A percentile compares a stretch with the other conserved stretches of the same genome.
Conservation (phyloP, 1,284 basidiomycete genomes). For the Heterobasidion annosum region DNA sequence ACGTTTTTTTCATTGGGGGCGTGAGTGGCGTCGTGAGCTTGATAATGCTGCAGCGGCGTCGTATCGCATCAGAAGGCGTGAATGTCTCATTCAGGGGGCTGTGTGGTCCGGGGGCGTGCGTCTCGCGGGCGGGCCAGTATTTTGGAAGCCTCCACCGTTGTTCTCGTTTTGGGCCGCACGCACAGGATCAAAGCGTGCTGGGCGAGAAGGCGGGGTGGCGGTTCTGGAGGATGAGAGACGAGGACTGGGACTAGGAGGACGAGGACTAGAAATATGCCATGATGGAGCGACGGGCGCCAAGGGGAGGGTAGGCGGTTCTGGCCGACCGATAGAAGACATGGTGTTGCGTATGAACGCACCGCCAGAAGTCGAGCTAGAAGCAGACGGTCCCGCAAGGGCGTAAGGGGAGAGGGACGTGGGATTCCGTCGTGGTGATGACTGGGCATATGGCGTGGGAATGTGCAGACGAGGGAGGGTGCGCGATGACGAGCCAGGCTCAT, state of each 20-base stretch:
- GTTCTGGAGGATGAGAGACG: background rate
- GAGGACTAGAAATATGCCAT: conserved; percentile 8
- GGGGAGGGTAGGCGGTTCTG: background rate
- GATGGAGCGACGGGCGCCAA: background rate
- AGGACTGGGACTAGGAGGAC: background rate
- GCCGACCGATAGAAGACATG: background rate
- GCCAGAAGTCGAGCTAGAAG: conserved; percentile 7
- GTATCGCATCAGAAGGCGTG: background rate
- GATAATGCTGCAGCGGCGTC: background rate
- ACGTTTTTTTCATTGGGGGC: background rate
- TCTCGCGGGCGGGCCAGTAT: background rate
- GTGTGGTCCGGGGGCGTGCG: background rate
- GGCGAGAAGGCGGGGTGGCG: conserved; percentile 3
- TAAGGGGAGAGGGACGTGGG: background rate
- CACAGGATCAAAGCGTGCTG: conserved; percentile 12
- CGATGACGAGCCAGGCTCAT: background rate
- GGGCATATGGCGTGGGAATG: conserved; percentile 51
- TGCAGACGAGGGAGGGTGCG: conserved; percentile 15
- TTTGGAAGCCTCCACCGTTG: background rate
- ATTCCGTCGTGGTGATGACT: background rate
- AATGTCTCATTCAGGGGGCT: background rate
- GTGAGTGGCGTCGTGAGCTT: background rate
- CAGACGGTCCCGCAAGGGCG: background rate
- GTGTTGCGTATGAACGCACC: background rate
- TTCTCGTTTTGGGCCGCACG: conserved; percentile 11